A percentile compares a stretch with the other conserved stretches of the same genome.
Evolutionary conservation across 768 basidiomycete genomes (phyloP).

Genomic region (Mycena venus): DNA sequence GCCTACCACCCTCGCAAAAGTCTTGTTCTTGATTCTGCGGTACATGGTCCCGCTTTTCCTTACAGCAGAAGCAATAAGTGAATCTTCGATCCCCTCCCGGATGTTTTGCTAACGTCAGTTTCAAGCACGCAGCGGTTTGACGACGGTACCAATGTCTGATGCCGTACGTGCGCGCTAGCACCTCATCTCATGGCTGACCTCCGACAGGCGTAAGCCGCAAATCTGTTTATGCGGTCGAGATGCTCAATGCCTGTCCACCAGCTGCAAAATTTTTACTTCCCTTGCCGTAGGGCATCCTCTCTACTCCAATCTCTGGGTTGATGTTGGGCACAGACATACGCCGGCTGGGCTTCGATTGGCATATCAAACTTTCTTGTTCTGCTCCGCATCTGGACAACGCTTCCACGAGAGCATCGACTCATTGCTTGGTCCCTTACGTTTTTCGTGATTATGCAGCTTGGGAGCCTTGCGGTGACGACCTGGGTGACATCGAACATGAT

Average conservation of each 20-base stretch:
- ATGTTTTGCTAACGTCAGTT: not conserved
- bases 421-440: conserved; percentile 38
- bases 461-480: conserved; percentile 27
- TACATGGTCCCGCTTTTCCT: conserved; percentile 34
- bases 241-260: not conserved
- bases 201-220: conserved; percentile 2
- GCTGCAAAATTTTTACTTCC: conserved; percentile 19
- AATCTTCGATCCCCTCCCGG: not conserved
- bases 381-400: conserved; percentile 47
- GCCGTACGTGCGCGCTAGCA: not conserved
- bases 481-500: conserved; percentile 40
- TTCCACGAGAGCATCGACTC: conserved; percentile 40
- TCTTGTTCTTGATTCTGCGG: conserved; percentile 49
- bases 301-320: conserved; percentile 5
- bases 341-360: conserved; percentile 18
- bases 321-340: conserved; percentile 30
- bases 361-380: conserved; percentile 40
- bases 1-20: conserved; percentile 41
- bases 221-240: not conserved
- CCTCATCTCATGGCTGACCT: not conserved
- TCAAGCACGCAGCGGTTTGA: conserved; percentile 11
- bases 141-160: not conserved
- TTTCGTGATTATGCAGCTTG: conserved; percentile 39
- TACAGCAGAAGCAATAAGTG: not conserved
- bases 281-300: not conserved